phyloP scores from a whole-genome alignment of 441 rosid genomes.

The Populus tomentosa region DNA sequence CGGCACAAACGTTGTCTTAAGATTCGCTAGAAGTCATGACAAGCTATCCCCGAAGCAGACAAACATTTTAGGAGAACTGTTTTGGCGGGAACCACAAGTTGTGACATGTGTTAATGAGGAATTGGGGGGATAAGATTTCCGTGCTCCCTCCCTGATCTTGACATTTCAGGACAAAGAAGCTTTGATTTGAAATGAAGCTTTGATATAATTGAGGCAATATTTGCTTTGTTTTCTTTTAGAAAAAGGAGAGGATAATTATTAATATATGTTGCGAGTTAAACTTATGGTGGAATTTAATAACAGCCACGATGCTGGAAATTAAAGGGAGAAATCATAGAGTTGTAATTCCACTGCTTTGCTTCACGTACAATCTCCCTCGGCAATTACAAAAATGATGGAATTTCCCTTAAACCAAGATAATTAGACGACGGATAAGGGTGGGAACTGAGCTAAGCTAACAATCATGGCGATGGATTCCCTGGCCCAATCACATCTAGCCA shows the following conservation, averaged over 20 bases:
- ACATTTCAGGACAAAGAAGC: background rate
- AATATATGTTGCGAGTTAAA: too few relatives aligned
- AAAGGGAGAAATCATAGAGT: background rate
- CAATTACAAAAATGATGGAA: background rate
- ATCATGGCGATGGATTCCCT: background rate
- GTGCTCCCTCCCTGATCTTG: background rate
- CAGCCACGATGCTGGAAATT: background rate
- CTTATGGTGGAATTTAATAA: background rate
- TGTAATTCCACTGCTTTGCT: background rate
- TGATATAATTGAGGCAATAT: too few relatives aligned
- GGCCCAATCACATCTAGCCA: background rate
- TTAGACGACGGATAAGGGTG: background rate
- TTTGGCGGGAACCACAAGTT: background rate
- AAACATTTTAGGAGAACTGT: background rate
- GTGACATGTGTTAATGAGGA: background rate
- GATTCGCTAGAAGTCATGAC: background rate
- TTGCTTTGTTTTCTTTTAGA: too few relatives aligned
- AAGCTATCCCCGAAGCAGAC: background rate
- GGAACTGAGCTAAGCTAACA: background rate
- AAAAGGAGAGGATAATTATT: too few relatives aligned
- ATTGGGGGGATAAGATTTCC: too few relatives aligned
- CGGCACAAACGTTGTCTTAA: background rate
- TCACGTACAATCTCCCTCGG: background rate
- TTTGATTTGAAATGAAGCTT: background rate
- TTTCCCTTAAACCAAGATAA: background rate